Conservation (phyloP, 768 basidiomycete species). For the Tylopilus balloui region DNA sequence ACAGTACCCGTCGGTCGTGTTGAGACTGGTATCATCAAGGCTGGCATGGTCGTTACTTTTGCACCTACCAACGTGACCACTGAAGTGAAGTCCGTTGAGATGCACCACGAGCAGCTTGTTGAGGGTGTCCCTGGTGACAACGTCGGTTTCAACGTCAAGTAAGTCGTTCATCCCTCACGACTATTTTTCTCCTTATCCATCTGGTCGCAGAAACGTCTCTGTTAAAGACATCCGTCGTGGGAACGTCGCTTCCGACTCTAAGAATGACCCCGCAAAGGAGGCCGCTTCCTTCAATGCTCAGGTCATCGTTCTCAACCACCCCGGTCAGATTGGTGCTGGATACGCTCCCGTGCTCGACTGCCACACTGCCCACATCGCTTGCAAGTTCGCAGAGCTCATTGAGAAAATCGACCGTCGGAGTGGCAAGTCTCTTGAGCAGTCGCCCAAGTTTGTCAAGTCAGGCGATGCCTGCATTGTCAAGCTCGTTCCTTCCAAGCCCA, state of each 20-base stretch:
- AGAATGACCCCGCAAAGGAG: slow-evolving; percentile 99
- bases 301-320: slow-evolving; percentile 99
- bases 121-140: slow-evolving; percentile 97
- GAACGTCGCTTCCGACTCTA: slow-evolving; percentile 98
- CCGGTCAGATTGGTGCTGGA: slow-evolving; percentile 98
- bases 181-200: slow-evolving; percentile 3
- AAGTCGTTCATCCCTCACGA: slow-evolving; percentile 24
- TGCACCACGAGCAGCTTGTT: slow-evolving; percentile 98
- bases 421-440: slow-evolving; percentile 84
- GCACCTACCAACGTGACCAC: slow-evolving; percentile 98
- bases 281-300: slow-evolving; percentile 99
- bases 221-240: slow-evolving; percentile 99
- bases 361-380: slow-evolving; percentile 99
- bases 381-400: slow-evolving; percentile 97
- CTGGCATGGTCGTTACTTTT: slow-evolving; percentile 98
- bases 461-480: slow-evolving; percentile 99
- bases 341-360: slow-evolving; percentile 99
- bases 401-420: slow-evolving; percentile 99
- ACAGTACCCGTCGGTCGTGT: slow-evolving; percentile 99
- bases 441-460: slow-evolving; percentile 98
- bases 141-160: slow-evolving; percentile 99
- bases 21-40: slow-evolving; percentile 99
- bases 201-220: slow-evolving; percentile 81
- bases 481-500: slow-evolving; percentile 93
- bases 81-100: slow-evolving; percentile 99